Evolutionary conservation across 2,329 filamentous ascomycete genomes (phyloP), one percentile per base, ranked within the genome.

Genomic region (Pyrenophora teres): DNA sequence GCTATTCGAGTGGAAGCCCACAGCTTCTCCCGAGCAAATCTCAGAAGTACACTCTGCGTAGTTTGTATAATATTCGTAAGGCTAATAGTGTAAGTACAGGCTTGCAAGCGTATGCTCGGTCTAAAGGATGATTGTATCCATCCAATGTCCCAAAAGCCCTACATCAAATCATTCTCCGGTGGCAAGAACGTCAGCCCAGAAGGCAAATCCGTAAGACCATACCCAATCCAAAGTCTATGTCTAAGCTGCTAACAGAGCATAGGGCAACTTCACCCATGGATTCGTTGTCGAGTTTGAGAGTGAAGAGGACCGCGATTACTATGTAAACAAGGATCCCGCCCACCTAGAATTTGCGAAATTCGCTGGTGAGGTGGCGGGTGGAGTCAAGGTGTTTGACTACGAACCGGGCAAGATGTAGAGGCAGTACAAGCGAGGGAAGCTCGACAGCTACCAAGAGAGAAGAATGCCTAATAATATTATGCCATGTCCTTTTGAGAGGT

Each of bases 231-330:
- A 25, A 18, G 21, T 16, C 12, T 13, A 4, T 12, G 39, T 8
- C 21, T 46, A 46, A 33, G 19, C 13, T 37, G 23, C 35, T 52
- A 2, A 46, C 21, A n/a, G 5, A 21, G 3, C 2, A 1, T 33
- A 72, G 86, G 78, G 80, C 41, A 87, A 82, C 0, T 82, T 87
- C 43, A 86, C 86, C 0, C 88, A 92, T 66, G 85, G 79, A 0
- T 91, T 91, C 56, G 80, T 92, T 2, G 79, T 81, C 18, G 83
- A 89, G 60, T 91, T 92, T 52, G 79, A 81, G 8, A 86, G 70
- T 18, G 76, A 77, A 15, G 80, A 83, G 56, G 87, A 92, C 65
- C 77, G 87, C 40, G 80, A 85, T 54, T 90, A 89, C 63, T 92
- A 91, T 66, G 72, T 88, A 6, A 71, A 81, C 44, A 74, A 83